These are phyloP conservation scores for Pyrus bretschneideri DNA, from an alignment of 306 rosid genomes.

Conservation along the genomic window DNA sequence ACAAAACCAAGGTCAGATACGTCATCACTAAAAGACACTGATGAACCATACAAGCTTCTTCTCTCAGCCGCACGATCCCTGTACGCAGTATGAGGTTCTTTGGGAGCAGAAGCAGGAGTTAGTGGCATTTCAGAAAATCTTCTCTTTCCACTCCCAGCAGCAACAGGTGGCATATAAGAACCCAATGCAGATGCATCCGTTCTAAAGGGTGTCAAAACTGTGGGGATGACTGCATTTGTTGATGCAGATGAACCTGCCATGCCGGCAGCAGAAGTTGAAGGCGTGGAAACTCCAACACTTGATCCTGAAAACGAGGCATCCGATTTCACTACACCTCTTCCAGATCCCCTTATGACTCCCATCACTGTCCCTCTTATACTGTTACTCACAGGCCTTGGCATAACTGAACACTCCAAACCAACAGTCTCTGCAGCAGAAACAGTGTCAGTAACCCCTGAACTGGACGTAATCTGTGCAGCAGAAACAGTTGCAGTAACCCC, in stretches of 20 bases:
- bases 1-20: slow-evolving; percentile 50
- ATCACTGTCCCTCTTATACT: slow-evolving; percentile 80
- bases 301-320: slow-evolving; percentile 49
- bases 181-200: slow-evolving; percentile 85
- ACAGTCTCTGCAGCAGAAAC: slow-evolving; percentile 30
- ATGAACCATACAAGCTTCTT: slow-evolving; percentile 87
- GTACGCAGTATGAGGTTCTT: slow-evolving; percentile 66
- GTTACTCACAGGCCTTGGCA: slow-evolving; percentile 75
- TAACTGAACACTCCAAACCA: slow-evolving; percentile 50
- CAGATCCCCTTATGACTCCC: slow-evolving; percentile 98
- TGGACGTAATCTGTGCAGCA: slow-evolving; percentile 27
- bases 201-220: slow-evolving; percentile 56
- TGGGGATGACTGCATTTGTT: slow-evolving; percentile 37
- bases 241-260: slow-evolving; percentile 26
- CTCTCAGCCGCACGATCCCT: slow-evolving; percentile 99
- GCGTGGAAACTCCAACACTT: slow-evolving; percentile 17
- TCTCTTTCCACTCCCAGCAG: slow-evolving; percentile 68
- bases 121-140: slow-evolving; percentile 91
- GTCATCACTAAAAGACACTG: slow-evolving; percentile 54
- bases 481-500: slow-evolving; percentile 36
- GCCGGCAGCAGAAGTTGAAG: slow-evolving; percentile 31
- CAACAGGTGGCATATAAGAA: slow-evolving; percentile 49
- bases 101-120: slow-evolving; percentile 47
- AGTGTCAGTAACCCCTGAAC: slow-evolving; percentile 33
- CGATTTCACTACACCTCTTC: slow-evolving; percentile 63